phyloP scores from a whole-genome alignment of 176 grass and related monocot species.

The Carex pumila region DNA sequence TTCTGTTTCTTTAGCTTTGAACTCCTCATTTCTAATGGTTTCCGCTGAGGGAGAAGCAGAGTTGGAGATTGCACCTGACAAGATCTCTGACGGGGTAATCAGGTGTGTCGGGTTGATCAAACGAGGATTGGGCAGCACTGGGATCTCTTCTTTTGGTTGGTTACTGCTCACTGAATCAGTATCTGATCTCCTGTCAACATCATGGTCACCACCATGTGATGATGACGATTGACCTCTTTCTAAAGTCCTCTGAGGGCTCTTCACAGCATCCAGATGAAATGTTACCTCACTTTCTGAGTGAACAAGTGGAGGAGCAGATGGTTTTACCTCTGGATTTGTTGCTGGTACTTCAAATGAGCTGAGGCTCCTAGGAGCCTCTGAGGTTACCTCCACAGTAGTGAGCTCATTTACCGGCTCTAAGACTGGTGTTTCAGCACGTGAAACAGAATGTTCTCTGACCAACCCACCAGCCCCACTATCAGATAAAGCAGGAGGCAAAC shows the following conservation, averaged over 20 bases:
- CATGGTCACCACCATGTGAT: constrained; percentile 38
- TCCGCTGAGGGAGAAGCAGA: constrained; percentile 15
- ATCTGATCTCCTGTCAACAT: constrained; percentile 33
- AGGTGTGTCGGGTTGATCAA: constrained; percentile 55
- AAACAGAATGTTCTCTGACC: constrained; percentile 47
- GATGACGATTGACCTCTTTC: constrained; percentile 37
- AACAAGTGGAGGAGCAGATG: constrained; percentile 30
- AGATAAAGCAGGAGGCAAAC: constrained; percentile 50
- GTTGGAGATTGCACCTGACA: constrained; percentile 51
- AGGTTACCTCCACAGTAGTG: constrained; percentile 25
- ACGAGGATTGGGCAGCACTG: constrained; percentile 33
- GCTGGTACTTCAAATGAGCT: constrained; percentile 25
- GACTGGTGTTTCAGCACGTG: constrained; percentile 35
- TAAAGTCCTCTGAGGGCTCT: constrained; percentile 36
- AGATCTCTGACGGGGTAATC: constrained; percentile 71
- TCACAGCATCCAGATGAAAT: constrained; percentile 27
- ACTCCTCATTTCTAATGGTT: constrained; percentile 10
- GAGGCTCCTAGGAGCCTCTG: background rate
- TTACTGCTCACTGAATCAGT: constrained; percentile 26
- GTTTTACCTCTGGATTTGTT: constrained; percentile 42
- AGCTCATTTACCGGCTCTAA: constrained; percentile 15
- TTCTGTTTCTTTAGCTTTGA: constrained; percentile 28
- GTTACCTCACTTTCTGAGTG: constrained; percentile 39
- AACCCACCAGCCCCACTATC: constrained; percentile 22
- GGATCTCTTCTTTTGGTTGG: constrained; percentile 41